These are phyloP conservation scores for Paecilomyces formosus DNA, from an alignment of 2,329 filamentous ascomycete genomes.

Conservation along the genomic window DNA sequence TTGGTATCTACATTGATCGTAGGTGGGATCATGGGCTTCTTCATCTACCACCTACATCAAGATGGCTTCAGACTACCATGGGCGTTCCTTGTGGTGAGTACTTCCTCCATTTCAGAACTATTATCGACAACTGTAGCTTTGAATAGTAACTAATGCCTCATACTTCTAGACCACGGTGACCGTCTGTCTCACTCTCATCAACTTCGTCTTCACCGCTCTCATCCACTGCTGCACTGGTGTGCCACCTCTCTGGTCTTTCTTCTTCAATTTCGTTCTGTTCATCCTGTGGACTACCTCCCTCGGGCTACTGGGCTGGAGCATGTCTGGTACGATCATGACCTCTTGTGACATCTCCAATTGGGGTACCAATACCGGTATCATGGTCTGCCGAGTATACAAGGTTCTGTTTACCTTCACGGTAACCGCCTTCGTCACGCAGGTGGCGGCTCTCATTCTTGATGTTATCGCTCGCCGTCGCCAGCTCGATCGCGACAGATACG, in stretches of 20 bases:
- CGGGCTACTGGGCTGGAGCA: slow-evolving; percentile 47
- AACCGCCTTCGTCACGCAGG: slow-evolving; percentile 39
- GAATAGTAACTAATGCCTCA: not conserved
- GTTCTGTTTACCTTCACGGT: slow-evolving; percentile 51
- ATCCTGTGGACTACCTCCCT: slow-evolving; percentile 48
- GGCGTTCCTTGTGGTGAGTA: slow-evolving; percentile 52
- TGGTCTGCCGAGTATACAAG: slow-evolving; percentile 53
- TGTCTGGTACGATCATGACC: slow-evolving; percentile 45
- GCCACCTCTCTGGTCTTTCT: slow-evolving; percentile 44
- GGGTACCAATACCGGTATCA: slow-evolving; percentile 48
- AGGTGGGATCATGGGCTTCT: slow-evolving; percentile 47
- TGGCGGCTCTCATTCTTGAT: slow-evolving; percentile 45
- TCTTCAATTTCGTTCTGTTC: slow-evolving; percentile 41
- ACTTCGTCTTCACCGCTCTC: slow-evolving; percentile 41
- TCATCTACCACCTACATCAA: slow-evolving; percentile 46
- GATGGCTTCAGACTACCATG: slow-evolving; percentile 49
- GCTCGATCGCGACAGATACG: slow-evolving; percentile 42
- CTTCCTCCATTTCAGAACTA: not conserved
- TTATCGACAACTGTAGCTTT: not conserved
- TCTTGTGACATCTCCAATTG: slow-evolving; percentile 45
- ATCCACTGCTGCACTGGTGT: slow-evolving; percentile 47
- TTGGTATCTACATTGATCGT: slow-evolving; percentile 50
- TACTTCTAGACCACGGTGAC: slow-evolving; percentile 42
- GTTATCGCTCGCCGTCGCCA: slow-evolving; percentile 40
- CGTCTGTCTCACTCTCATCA: slow-evolving; percentile 45